Conservation (phyloP, 148 eudicot species). For the Pharnaceum exiguum region DNA sequence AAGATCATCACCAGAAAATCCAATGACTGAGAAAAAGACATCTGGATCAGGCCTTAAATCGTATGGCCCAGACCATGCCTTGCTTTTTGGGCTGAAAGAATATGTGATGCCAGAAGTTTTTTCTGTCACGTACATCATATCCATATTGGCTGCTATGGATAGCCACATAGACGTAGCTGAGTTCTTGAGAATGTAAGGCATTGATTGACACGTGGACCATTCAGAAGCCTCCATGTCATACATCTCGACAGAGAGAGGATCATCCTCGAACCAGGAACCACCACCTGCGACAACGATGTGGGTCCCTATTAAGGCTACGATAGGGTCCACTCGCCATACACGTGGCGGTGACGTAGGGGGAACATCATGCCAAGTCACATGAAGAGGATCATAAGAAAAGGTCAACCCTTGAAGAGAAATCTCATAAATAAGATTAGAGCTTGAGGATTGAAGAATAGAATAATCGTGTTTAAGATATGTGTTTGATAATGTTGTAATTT, state of each 20-base stretch:
- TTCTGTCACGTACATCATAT: slow-evolving; percentile 33
- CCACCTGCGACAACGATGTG: slow-evolving; percentile 56
- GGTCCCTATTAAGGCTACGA: slow-evolving; percentile 46
- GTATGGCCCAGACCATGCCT: slow-evolving; percentile 42
- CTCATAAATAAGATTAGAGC: slow-evolving; percentile 36
- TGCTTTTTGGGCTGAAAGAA: slow-evolving; percentile 30
- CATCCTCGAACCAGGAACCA: slow-evolving; percentile 36
- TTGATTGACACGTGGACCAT: slow-evolving; percentile 47
- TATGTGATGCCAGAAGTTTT: slow-evolving; percentile 43
- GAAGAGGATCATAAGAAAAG: slow-evolving; percentile 53
- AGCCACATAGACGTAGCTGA: slow-evolving; percentile 54
- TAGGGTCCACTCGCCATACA: slow-evolving; percentile 54
- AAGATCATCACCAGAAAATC: slow-evolving; percentile 25
- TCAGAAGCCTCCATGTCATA: slow-evolving; percentile 34
- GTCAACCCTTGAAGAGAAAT: slow-evolving; percentile 27
- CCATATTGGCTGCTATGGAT: slow-evolving; percentile 33
- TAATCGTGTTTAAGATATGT: no score
- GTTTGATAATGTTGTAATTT: neutral
- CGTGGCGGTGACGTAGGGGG: slow-evolving; percentile 36
- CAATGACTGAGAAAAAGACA: slow-evolving; percentile 31
- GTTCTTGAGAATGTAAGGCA: slow-evolving; percentile 46
- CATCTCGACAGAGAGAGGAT: slow-evolving; percentile 48
- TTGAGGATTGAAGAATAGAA: slow-evolving; percentile 32
- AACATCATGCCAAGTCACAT: slow-evolving; percentile 39
- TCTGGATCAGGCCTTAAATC: slow-evolving; percentile 33